These are phyloP conservation scores for Hepatocystis sp. DNA, from an alignment of 169 alveolate species.

Conservation along the genomic window DNA sequence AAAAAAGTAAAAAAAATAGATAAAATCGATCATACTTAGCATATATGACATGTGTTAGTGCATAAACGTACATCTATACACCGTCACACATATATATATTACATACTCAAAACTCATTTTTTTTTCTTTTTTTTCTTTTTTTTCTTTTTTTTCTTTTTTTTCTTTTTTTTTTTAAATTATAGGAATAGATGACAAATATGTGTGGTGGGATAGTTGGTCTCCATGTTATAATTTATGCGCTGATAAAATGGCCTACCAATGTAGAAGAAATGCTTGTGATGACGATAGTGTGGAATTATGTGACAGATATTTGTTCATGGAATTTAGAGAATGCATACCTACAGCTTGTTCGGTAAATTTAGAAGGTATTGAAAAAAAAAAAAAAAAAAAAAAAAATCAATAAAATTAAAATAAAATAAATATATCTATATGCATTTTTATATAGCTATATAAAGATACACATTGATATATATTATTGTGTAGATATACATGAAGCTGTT, in stretches of 20 bases:
- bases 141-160: not conserved
- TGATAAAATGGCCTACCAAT: conserved; percentile 37
- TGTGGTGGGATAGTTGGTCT: conserved; percentile 27
- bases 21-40: too few species aligned
- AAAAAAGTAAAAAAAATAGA: too few species aligned
- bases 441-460: too few species aligned
- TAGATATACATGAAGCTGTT: too few species aligned
- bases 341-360: conserved; percentile 8
- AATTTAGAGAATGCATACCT: conserved; percentile 22
- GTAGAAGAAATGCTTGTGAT: conserved; percentile 30
- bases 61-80: not conserved
- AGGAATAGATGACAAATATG: conserved; percentile 8
- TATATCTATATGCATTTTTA: not conserved
- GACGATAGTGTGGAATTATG: conserved; percentile 25
- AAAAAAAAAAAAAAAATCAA: conserved; percentile 10
- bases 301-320: conserved; percentile 22
- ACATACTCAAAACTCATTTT: not conserved
- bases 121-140: not conserved
- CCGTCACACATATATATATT: too few species aligned
- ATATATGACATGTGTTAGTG: too few species aligned
- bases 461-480: too few species aligned
- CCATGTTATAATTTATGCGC: conserved; percentile 54
- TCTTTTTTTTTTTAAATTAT: not conserved
- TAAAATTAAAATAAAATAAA: conserved; percentile 1
- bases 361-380: conserved; percentile 10